A percentile compares a stretch with the other conserved stretches of the same genome.
Evolutionary conservation across 2,329 filamentous ascomycete genomes (phyloP).

Genomic region (Penicillium paneum): DNA sequence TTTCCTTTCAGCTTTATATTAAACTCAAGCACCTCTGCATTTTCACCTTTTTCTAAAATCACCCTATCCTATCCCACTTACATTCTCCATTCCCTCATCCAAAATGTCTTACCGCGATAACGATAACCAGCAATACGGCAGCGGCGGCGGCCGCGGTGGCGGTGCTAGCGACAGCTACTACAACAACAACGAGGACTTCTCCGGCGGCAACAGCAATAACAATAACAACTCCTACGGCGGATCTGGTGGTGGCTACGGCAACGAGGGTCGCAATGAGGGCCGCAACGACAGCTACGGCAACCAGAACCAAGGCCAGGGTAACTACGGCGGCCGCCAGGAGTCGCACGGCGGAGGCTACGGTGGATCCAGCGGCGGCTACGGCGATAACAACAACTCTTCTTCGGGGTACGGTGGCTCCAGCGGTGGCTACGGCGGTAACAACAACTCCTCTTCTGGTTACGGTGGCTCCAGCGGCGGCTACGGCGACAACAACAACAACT

Average conservation of each 20-base stretch:
- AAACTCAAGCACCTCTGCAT: neutral
- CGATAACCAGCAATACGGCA: slow-evolving; percentile 20
- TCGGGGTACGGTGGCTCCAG: neutral
- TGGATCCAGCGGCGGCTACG: neutral
- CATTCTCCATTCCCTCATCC: neutral
- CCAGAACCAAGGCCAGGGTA: slow-evolving; percentile 14
- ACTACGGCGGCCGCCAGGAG: slow-evolving; percentile 18
- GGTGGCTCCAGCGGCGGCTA: neutral
- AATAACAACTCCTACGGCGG: neutral
- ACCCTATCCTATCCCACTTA: neutral
- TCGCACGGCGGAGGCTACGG: neutral
- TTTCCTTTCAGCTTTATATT: neutral
- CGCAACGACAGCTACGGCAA: neutral
- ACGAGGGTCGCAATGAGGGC: no score
- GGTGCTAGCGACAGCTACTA: slow-evolving; percentile 26
- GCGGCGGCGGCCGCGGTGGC: slow-evolving; percentile 19
- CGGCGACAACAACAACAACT: neutral
- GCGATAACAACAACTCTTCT: slow-evolving; percentile 12
- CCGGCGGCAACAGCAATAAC: neutral
- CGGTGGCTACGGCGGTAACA: slow-evolving; percentile 11
- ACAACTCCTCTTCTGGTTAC: neutral
- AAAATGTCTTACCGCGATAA: slow-evolving; percentile 18
- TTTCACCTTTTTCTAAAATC: neutral
- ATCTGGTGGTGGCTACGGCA: neutral
- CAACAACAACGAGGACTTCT: slow-evolving; percentile 23